Conservation (phyloP, 140 eudicot species). For the Senecio squalidus region DNA sequence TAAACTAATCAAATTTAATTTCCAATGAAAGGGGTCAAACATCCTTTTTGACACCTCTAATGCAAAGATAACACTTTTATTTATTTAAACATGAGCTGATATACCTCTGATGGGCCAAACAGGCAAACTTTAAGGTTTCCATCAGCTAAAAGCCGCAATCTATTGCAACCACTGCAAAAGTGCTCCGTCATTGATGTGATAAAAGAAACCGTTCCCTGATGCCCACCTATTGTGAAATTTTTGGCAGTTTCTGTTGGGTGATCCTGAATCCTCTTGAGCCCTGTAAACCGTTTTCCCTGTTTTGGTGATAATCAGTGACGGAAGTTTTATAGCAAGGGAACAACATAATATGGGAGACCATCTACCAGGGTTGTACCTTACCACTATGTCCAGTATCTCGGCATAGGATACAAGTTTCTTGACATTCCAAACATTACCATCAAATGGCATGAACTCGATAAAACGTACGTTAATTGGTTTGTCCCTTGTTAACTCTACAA, state of each 20-base stretch:
- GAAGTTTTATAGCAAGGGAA: background rate
- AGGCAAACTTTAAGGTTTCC: slow-evolving; percentile 90
- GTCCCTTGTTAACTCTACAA: slow-evolving; percentile 79
- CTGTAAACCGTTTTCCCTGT: slow-evolving; percentile 61
- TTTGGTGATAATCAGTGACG: slow-evolving; percentile 22
- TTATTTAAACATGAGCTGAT: background rate
- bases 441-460: slow-evolving; percentile 97
- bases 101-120: slow-evolving; percentile 85
- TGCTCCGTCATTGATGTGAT: slow-evolving; percentile 94
- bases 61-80: background rate
- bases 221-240: slow-evolving; percentile 77
- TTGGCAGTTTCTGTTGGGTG: slow-evolving; percentile 88
- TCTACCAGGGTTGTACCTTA: slow-evolving; percentile 56
- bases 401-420: slow-evolving; percentile 88
- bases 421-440: slow-evolving; percentile 97
- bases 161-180: slow-evolving; percentile 88
- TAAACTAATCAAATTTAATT: background rate
- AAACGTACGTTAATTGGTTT: slow-evolving; percentile 78
- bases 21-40: too few relatives aligned
- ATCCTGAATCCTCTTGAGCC: slow-evolving; percentile 60
- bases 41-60: too few relatives aligned
- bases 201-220: slow-evolving; percentile 81
- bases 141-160: slow-evolving; percentile 85
- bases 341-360: slow-evolving; percentile 10
- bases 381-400: slow-evolving; percentile 94